Evolutionary conservation across 1,139 yeast species (phyloP).

Genomic region (Scheffersomyces insectosa): DNA sequence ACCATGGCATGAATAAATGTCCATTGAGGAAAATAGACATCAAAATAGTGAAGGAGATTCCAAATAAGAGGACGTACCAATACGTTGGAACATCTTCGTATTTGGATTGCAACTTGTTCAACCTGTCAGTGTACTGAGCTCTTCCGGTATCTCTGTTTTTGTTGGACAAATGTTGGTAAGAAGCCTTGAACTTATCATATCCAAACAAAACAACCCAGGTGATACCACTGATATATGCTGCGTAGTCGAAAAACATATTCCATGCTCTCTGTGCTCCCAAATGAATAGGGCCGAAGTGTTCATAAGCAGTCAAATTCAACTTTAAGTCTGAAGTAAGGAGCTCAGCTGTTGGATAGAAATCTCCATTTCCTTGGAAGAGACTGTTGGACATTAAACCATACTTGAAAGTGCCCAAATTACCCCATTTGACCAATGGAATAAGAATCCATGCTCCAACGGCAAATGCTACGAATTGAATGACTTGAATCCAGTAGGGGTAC

Average conservation of each 20-base stretch:
- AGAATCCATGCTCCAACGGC: slow-evolving; percentile 41
- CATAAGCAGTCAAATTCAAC: slow-evolving; percentile 42
- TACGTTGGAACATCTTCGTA: slow-evolving; percentile 40
- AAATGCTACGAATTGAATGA: slow-evolving; percentile 43
- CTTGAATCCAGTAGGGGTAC: slow-evolving; percentile 48
- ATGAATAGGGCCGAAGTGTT: slow-evolving; percentile 36
- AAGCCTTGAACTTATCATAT: slow-evolving; percentile 11
- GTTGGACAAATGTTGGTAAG: slow-evolving; percentile 1
- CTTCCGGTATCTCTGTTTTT: slow-evolving; percentile 8
- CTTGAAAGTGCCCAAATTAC: slow-evolving; percentile 22
- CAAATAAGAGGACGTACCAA: slow-evolving; percentile 40
- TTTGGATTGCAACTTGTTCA: slow-evolving; percentile 36
- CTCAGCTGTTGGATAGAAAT: slow-evolving; percentile 34
- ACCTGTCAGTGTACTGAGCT: slow-evolving; percentile 30
- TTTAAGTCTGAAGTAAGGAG: slow-evolving; percentile 32
- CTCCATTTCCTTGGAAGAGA: slow-evolving; percentile 31
- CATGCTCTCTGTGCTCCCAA: slow-evolving; percentile 23
- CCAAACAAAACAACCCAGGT: slow-evolving; percentile 23
- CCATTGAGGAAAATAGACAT: slow-evolving; percentile 34
- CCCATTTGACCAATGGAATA: slow-evolving; percentile 44
- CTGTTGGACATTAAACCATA: slow-evolving; percentile 44
- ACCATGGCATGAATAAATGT: slow-evolving; percentile 48
- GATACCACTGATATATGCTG: slow-evolving; percentile 21
- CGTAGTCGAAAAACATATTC: slow-evolving; percentile 25
- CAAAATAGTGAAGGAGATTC: slow-evolving; percentile 30